Evolutionary conservation across 1,284 basidiomycete species (phyloP), one percentile per base, ranked within the genome.

Genomic region (Cystobasidium pallidum): DNA sequence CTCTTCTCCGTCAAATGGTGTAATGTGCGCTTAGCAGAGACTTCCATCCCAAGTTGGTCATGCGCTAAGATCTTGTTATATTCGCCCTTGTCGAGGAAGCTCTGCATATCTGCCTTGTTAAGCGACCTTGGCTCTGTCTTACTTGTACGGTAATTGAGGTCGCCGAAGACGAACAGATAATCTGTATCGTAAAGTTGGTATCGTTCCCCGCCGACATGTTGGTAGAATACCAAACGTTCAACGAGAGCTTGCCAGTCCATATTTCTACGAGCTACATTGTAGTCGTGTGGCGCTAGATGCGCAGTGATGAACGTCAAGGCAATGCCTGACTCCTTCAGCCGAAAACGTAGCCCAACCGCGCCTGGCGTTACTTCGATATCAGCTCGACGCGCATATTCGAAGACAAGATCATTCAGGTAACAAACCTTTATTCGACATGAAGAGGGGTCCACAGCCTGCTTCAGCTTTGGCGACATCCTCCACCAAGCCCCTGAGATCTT

Each of bases 101-200:
- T 77, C 55, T 74, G 75, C 10, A 76, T 75, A 7, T 71, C 81
- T 61, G 67, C 76, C 54, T 80, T 73, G 26, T 79, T 79, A 45
- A 86, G 80, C 2, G 84, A 80, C 74, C 86, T 85, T 0, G 83
- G 80, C 24, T 84, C 78, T 2, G 89, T 87, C 24, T 88, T 78
- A 11, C 84, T 82, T 6, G 96, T 81, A 11, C 93, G 88, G 82
- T 94, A 96, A 81, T 96, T 96, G 73, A 95, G 86, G 81, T 96
- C 93, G 13, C 92, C 92, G 59, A 92, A 84, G 80, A 94, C 84
- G 84, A 93, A 92, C 1, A 92, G 84, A 30, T 68, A 54, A 8
- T 91, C 91, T 0, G 91, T 89, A 51, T 87, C 84, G 82, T 89
- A 90, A 43, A 93, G 85, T 34, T 88, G 92, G 45, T 86, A n/a